Conservation (phyloP, 164 flowering plant species). For the Liriodendron chinense region DNA sequence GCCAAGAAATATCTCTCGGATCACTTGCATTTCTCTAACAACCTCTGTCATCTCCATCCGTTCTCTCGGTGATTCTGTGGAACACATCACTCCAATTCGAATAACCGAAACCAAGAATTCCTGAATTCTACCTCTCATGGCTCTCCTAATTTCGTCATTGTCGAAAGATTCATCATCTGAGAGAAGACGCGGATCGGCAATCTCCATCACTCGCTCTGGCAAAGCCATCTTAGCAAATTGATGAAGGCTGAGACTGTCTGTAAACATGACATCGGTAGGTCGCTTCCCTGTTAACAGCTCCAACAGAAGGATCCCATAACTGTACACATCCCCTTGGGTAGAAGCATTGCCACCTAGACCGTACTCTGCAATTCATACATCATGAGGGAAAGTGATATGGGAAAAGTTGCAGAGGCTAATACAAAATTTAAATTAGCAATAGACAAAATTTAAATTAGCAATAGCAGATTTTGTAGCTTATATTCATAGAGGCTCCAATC, state of each 20-base stretch:
- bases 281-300: slow-evolving; percentile 3
- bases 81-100: background rate
- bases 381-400: too few relatives aligned
- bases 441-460: too few relatives aligned
- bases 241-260: background rate
- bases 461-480: too few relatives aligned
- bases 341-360: background rate
- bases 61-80: background rate
- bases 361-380: background rate
- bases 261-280: background rate
- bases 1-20: background rate
- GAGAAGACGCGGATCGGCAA: background rate
- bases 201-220: slow-evolving; percentile 3
- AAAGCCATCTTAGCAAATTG: background rate
- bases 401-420: too few relatives aligned
- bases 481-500: too few relatives aligned
- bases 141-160: background rate
- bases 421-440: too few relatives aligned
- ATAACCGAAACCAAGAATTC: slow-evolving; percentile 1
- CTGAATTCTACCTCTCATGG: background rate
- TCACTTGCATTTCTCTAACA: background rate
- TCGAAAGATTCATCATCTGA: background rate
- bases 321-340: slow-evolving; percentile 1
- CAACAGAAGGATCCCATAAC: slow-evolving; percentile 6
- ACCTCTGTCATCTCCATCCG: background rate